phyloP scores from a whole-genome alignment of 75 land plant genomes.

The Cryptomeria japonica region DNA sequence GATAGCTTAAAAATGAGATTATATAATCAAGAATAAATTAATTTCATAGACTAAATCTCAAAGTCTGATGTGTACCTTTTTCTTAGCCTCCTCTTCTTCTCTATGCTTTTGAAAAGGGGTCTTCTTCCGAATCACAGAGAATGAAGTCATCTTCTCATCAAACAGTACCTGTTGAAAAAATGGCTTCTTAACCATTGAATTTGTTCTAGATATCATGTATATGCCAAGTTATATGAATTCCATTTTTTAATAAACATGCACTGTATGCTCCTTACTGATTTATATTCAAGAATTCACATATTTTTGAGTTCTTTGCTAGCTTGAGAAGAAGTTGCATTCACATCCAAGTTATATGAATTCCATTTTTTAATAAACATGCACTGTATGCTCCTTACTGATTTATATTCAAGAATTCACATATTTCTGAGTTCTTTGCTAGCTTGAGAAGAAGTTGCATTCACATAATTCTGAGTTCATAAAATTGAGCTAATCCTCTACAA shows the following conservation, averaged over 20 bases:
- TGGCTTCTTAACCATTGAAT: background rate
- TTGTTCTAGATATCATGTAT: background rate
- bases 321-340: too few species aligned
- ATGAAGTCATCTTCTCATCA: constrained; percentile 41
- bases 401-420: too few species aligned
- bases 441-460: too few species aligned
- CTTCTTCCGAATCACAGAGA: constrained; percentile 56
- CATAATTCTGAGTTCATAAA: too few species aligned
- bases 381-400: too few species aligned
- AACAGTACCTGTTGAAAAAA: constrained; percentile 18
- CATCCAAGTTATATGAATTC: background rate
- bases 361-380: background rate
- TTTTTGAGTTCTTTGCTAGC: too few species aligned
- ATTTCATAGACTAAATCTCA: background rate
- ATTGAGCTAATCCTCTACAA: too few species aligned
- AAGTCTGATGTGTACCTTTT: constrained; percentile 29
- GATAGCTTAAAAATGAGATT: background rate
- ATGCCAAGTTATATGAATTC: background rate
- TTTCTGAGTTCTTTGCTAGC: too few species aligned
- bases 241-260: background rate
- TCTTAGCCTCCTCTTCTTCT: constrained; percentile 59
- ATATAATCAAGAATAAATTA: background rate
- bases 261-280: too few species aligned
- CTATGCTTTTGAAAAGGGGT: constrained; percentile 59
- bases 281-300: too few species aligned